Percentiles rank a stretch among this genome's conserved stretches.
Conservation (phyloP, 2,329 filamentous ascomycete species). For the Colletotrichum musicola region DNA sequence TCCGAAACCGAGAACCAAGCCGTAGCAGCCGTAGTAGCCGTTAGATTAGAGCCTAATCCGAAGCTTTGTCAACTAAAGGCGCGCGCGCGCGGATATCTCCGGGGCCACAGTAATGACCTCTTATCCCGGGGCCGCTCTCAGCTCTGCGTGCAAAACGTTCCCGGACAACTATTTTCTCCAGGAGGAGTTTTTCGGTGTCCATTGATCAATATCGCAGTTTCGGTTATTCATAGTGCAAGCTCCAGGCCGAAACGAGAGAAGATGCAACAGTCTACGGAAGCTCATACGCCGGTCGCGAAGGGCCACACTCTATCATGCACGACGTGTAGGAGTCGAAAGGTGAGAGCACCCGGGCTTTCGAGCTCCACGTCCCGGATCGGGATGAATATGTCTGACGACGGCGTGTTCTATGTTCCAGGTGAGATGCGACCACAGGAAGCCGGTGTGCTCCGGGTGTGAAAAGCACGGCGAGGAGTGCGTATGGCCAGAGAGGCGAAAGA, state of each 20-base stretch:
- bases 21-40: no score
- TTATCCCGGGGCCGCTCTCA: background rate
- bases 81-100: background rate
- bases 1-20: background rate
- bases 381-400: no score
- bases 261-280: background rate
- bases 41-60: no score
- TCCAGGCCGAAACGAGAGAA: background rate
- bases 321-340: slow-evolving; percentile 2
- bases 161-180: background rate
- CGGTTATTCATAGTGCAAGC: no score
- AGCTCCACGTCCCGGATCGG: no score
- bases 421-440: slow-evolving; percentile 23
- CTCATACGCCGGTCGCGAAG: background rate
- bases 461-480: slow-evolving; percentile 16
- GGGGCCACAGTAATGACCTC: background rate
- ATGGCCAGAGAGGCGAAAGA: slow-evolving; percentile 23
- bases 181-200: background rate
- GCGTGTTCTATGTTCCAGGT: background rate
- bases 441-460: slow-evolving; percentile 17
- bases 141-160: background rate
- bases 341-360: background rate
- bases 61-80: no score
- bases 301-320: background rate
- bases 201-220: no score